These are phyloP conservation scores for Trichoderma koningiopsis DNA, from an alignment of 2,329 filamentous ascomycete genomes.

Conservation along the genomic window DNA sequence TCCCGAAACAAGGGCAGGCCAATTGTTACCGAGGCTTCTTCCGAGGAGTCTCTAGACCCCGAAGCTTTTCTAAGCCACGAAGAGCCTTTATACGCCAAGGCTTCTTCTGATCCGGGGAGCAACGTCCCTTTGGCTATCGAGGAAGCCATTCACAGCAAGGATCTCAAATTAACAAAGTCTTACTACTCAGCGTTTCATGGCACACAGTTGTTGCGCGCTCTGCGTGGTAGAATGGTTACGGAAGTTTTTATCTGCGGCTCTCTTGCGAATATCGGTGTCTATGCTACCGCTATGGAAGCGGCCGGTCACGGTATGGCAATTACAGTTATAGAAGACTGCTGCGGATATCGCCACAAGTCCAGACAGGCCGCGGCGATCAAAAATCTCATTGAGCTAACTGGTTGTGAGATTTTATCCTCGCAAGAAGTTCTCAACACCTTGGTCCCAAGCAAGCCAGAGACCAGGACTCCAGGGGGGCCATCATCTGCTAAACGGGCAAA, in stretches of 20 bases:
- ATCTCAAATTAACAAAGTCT: slow-evolving; percentile 65
- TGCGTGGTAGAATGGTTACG: slow-evolving; percentile 85
- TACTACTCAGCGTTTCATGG: slow-evolving; percentile 87
- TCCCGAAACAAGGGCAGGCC: slow-evolving; percentile 27
- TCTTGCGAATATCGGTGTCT: slow-evolving; percentile 83
- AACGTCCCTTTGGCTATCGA: slow-evolving; percentile 49
- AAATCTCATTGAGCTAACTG: slow-evolving; percentile 73
- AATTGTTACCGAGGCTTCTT: neutral
- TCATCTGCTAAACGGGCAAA: slow-evolving; percentile 2
- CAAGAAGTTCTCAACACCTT: slow-evolving; percentile 55
- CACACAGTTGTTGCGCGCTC: slow-evolving; percentile 70
- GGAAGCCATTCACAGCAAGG: slow-evolving; percentile 49
- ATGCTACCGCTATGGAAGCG: slow-evolving; percentile 89
- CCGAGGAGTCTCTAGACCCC: slow-evolving; percentile 31
- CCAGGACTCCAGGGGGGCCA: neutral
- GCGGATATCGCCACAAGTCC: slow-evolving; percentile 72
- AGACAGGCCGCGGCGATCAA: slow-evolving; percentile 72
- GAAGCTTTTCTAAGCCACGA: slow-evolving; percentile 53
- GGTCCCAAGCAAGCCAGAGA: slow-evolving; percentile 26
- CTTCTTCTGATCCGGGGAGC: slow-evolving; percentile 48
- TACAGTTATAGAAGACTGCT: slow-evolving; percentile 83
- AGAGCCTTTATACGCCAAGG: slow-evolving; percentile 47
- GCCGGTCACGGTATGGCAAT: slow-evolving; percentile 86
- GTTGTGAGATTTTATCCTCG: slow-evolving; percentile 65
- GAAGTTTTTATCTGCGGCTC: slow-evolving; percentile 88